Evolutionary conservation across 495 filamentous ascomycete species (phyloP), one percentile per base, ranked within the genome.

Genomic region (Aspergillus sclerotiicarbonarius): DNA sequence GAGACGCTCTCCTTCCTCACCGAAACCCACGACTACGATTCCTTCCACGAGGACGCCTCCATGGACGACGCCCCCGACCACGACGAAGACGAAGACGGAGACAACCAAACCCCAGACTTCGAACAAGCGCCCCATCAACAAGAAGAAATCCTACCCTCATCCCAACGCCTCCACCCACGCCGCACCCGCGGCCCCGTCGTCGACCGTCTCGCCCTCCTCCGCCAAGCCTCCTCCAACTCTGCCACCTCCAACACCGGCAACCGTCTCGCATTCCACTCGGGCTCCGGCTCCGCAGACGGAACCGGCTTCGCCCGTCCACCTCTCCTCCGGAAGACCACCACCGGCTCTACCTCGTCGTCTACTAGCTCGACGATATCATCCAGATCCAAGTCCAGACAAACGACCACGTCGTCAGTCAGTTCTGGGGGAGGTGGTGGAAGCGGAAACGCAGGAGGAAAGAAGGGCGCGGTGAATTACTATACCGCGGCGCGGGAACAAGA

Each of bases 161-260:
- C 6, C 18, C 46, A 50, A 50, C 47, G n/a, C 25, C 20, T 16
- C 18, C 74, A 78, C 52, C 76, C 75, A 12, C 80, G 81, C 44
- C 81, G 84, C 56, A 83, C 79, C 3, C 70, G 74, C 3, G 69
- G 76, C 15, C 67, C 75, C 20, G 80, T 92, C 55, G 84, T 98
- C 53, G 91, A 98, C 73, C 90, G 93, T 56, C 85, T 96, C 48
- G 82, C 84, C 47, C 80, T 95, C 35, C 88, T 90, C 62, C 88
- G 90, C 50, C 78, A 80, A 62, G 74, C 80, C 32, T 87, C 84
- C 6, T 80, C 81, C 56, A 70, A 81, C 60, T 76, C 81, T 12
- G 69, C 80, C 41, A 69, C 71, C 6, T 80, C 80, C 43, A 61
- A 62, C 32, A 72, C 72, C 25, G 47, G 47, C 9, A 30, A 30